A percentile compares a stretch with the other conserved stretches of the same genome.
phyloP scores from a whole-genome alignment of 2,329 filamentous ascomycete species.

The Ilyonectria sp. region DNA sequence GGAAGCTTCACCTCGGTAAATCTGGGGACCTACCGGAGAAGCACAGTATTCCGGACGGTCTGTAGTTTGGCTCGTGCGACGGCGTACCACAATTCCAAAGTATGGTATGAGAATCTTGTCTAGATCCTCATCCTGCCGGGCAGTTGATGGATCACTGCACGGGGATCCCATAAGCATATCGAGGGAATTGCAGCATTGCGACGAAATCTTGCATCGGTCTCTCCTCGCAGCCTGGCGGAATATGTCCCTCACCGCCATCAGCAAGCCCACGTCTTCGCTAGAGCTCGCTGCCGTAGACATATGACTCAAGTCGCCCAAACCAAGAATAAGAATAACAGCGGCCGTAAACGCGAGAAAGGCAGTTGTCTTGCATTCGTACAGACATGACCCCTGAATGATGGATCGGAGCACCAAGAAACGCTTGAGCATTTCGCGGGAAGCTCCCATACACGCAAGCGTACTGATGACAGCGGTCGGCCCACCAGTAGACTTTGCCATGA shows the following conservation, averaged over 20 bases:
- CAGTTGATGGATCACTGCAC: background rate
- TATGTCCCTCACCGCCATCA: background rate
- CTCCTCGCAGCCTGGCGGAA: background rate
- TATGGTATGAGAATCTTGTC: constrained; percentile 23
- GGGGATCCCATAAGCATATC: constrained; percentile 1
- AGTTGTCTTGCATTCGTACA: constrained; percentile 27
- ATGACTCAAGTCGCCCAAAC: background rate
- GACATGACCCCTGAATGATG: background rate
- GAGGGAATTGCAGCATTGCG: constrained; percentile 14
- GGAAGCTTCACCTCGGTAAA: background rate
- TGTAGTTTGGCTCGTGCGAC: background rate
- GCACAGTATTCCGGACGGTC: too few species aligned
- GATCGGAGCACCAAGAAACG: constrained; percentile 15
- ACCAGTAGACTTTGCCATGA: constrained; percentile 11
- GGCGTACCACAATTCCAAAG: constrained; percentile 20
- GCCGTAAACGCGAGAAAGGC: constrained; percentile 19
- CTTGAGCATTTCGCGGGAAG: constrained; percentile 10
- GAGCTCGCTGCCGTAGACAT: background rate
- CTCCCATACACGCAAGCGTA: constrained; percentile 18
- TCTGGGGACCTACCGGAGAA: background rate
- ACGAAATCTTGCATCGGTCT: constrained; percentile 18
- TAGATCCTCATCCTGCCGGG: background rate
- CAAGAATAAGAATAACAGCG: constrained; percentile 15
- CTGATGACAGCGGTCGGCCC: constrained; percentile 1
- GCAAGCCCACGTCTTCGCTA: background rate